phyloP scores from a whole-genome alignment of 257 asterid genomes.

The Solanum sparsipilum region DNA sequence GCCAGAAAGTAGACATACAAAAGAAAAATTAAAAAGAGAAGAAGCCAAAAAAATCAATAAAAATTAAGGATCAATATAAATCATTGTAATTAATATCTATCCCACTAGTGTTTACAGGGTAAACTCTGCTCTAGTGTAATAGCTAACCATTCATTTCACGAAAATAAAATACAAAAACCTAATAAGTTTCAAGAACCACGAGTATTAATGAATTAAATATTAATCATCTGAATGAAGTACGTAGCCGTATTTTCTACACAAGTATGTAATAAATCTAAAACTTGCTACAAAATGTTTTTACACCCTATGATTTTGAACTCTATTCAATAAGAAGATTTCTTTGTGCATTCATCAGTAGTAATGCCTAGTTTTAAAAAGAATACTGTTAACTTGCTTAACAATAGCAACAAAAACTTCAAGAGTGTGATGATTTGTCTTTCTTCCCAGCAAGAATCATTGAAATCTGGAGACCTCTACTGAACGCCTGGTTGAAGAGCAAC shows the following conservation, averaged over 20 bases:
- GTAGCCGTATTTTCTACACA: neutral
- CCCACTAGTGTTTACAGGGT: accelerated
- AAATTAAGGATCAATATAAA: neutral
- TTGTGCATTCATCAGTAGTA: neutral
- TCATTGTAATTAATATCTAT: neutral
- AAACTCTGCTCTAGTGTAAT: neutral
- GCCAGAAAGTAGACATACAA: neutral
- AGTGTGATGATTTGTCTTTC: conserved; percentile 35
- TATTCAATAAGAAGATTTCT: neutral
- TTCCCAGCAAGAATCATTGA: conserved; percentile 87
- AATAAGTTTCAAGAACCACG: neutral
- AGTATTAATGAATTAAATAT: neutral
- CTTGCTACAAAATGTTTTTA: neutral
- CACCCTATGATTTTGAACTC: neutral
- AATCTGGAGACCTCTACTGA: conserved; percentile 96
- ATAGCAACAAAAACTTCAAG: neutral
- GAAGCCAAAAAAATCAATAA: neutral
- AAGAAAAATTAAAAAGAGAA: neutral
- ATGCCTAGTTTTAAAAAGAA: neutral
- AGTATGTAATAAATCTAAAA: neutral
- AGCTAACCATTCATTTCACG: neutral
- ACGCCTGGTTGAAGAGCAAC: conserved; percentile 90
- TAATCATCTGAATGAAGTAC: neutral
- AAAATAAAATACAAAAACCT: neutral
- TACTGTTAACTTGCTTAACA: neutral